Evolutionary conservation across 2,329 filamentous ascomycete species (phyloP), one percentile per base, ranked within the genome.

Genomic region (Xenosphaeropsis pyriputrescens): DNA sequence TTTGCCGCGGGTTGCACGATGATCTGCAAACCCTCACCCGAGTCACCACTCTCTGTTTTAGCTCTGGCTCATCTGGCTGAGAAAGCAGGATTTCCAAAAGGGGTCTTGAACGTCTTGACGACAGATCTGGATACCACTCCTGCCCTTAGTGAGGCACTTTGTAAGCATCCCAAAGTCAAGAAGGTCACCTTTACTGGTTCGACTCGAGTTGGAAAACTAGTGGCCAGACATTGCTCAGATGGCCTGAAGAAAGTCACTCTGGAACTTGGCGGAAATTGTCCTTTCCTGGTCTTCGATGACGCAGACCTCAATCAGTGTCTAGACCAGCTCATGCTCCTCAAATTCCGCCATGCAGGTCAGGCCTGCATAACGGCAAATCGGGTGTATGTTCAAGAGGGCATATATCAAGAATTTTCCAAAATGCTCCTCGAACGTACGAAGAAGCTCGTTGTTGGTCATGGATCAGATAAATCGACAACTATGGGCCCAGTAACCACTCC

Each of bases 1-100:
- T 57, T 84, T 30, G 79, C 79, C 2, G 79, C 79, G 3, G 79
- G 79, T 1, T 84, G 79, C 51, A 77, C 79, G 2, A 83, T 88
- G 73, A 65, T 88, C 13, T 65, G 73, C 13, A 85, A 85, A 58
- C 76, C 79, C 2, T 78, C 73, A 4, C 79, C 79, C 1, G 79
- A 85, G 54, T 76, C 72, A 1, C 72, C 73, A 0, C 60, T 77
- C 26, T 69, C 68, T 2, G 65, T 69, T 0, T 54, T 76, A 13
- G 62, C 65, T 2, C 51, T 77, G n/a, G 72, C 62, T 7, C 51
- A 64, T 50, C 54, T 78, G 22, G 71, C 72, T 9, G 55, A 61
- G 34, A 56, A 65, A 34, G 70, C 70, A 3, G 70, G 70, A 1
- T 70, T 79, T 41, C 68, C 70, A 0, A 64, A 68, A 13, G 75